phyloP scores from a whole-genome alignment of 2,329 filamentous ascomycete genomes.

The Ophiostoma angusticollis region DNA sequence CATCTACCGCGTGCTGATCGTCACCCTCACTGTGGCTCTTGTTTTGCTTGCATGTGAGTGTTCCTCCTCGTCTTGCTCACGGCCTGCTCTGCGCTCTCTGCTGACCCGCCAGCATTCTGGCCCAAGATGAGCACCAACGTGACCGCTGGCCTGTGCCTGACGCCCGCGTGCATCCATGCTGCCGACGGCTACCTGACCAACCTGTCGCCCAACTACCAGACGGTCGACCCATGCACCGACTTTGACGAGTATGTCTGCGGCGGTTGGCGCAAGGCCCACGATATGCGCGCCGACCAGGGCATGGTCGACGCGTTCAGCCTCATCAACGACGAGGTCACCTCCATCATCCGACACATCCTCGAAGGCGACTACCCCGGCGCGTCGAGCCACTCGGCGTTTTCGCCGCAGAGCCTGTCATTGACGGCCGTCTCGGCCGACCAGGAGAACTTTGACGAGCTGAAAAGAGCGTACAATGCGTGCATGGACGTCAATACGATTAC shows the following conservation, averaged over 20 bases:
- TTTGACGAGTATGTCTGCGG: slow-evolving; percentile 58
- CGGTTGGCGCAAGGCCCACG: slow-evolving; percentile 51
- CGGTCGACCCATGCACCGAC: slow-evolving; percentile 54
- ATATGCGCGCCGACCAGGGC: slow-evolving; percentile 51
- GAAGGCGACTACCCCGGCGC: slow-evolving; percentile 41
- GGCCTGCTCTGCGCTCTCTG: too few species aligned
- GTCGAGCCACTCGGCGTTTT: slow-evolving; percentile 30
- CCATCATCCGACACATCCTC: slow-evolving; percentile 47
- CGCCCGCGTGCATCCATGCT: slow-evolving; percentile 50
- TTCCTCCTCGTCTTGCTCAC: neutral
- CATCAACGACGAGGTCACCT: slow-evolving; percentile 48
- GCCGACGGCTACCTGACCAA: slow-evolving; percentile 50
- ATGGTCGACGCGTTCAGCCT: slow-evolving; percentile 46
- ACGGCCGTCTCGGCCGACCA: slow-evolving; percentile 35
- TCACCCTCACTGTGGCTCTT: slow-evolving; percentile 1
- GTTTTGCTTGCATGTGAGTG: neutral
- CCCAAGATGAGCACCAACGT: neutral
- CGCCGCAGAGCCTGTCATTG: slow-evolving; percentile 24
- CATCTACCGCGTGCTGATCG: neutral
- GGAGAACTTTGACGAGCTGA: slow-evolving; percentile 53
- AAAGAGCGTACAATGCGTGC: slow-evolving; percentile 52
- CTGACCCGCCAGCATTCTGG: slow-evolving; percentile 3
- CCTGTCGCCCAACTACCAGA: slow-evolving; percentile 43
- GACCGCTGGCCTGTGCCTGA: slow-evolving; percentile 32
- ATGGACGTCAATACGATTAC: slow-evolving; percentile 47